These are phyloP conservation scores for Ascoidea asiatica DNA, from an alignment of 805 yeast species.

Conservation along the genomic window DNA sequence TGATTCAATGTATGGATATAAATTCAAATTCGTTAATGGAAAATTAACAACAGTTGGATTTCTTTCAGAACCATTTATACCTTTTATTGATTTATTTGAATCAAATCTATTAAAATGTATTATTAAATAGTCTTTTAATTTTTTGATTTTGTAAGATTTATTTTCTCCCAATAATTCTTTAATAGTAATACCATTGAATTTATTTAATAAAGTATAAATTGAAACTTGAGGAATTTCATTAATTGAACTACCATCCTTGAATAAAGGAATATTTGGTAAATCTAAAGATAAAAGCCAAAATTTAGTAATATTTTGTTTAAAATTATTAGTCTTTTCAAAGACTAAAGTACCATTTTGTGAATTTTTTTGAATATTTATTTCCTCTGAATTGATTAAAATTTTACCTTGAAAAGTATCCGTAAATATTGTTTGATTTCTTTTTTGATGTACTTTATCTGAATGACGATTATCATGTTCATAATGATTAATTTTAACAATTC, in stretches of 20 bases:
- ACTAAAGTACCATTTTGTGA: slow-evolving; percentile 12
- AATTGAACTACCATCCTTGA: slow-evolving; percentile 31
- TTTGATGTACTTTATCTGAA: slow-evolving; percentile 11
- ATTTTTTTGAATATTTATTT: slow-evolving; percentile 15
- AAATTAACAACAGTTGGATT: slow-evolving; percentile 56
- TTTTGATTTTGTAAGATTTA: slow-evolving; percentile 23
- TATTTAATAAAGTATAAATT: slow-evolving; percentile 28
- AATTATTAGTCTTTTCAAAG: slow-evolving; percentile 12
- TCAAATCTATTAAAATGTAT: slow-evolving; percentile 44
- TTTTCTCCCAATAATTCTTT: slow-evolving; percentile 22
- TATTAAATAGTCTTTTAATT: slow-evolving; percentile 39
- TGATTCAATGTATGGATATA: slow-evolving; percentile 21
- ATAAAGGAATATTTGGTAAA: slow-evolving; percentile 43
- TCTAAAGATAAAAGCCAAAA: slow-evolving; percentile 48
- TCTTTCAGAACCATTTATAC: slow-evolving; percentile 22
- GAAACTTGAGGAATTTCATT: slow-evolving; percentile 40
- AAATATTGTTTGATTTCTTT: slow-evolving; percentile 15
- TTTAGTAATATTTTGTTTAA: slow-evolving; percentile 13
- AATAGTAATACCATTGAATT: slow-evolving; percentile 21
- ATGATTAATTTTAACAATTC: slow-evolving; percentile 7
- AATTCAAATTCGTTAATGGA: slow-evolving; percentile 21
- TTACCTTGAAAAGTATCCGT: slow-evolving; percentile 39
- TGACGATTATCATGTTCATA: slow-evolving; percentile 15
- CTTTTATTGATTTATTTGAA: slow-evolving; percentile 18
- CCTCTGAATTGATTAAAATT: slow-evolving; percentile 21